Evolutionary conservation across 352 stramenopile species (phyloP), one percentile per base, ranked within the genome.

Genomic region (Aphanomyces euteiches): DNA sequence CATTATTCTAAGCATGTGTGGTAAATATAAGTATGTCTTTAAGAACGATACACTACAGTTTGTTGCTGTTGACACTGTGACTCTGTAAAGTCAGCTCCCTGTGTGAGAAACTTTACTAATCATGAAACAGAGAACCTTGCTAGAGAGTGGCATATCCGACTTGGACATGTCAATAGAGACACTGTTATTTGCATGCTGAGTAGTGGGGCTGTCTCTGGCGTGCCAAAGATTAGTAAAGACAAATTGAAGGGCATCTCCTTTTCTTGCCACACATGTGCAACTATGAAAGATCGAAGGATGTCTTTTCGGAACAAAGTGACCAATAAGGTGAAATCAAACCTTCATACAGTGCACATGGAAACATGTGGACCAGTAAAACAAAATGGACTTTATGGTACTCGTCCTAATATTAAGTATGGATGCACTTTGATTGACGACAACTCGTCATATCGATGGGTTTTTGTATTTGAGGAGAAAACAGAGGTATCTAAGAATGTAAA

Each of bases 331-430:
- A 53, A 53, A n/a, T 1, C 13, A 53, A 53, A 53, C n/a, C n/a
- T 15, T 53, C 45, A 53, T 19, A 53, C 45, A 53, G 13, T 53
- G 45, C 45, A 53, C n/a, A 53, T 53, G 45, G 45, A 53, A 1
- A 53, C n/a, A n/a, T 53, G 45, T 53, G 45, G 45, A n/a, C 45
- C 45, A 53, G 45, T 53, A 53, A 53, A 53, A 19, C 45, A 53
- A 53, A 53, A 15, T 53, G 45, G 45, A 53, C 13, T 53, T n/a
- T 53, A 53, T 53, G 45, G 45, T 19, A 19, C n/a, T 53, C 13
- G 13, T 15, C 45, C 13, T 19, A 53, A 53, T 53, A 53, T 53
- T n/a, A 53, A 19, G 45, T 53, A 53, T 19, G 45, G 45, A 53
- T 53, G 45, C n/a, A 53, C 45, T 15, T n/a, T 53, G 13, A 19